A percentile compares a stretch with the other conserved stretches of the same genome.
These are phyloP conservation scores for Sporothrix sp. DNA, from an alignment of 2,329 filamentous ascomycete genomes.

Conservation along the genomic window DNA sequence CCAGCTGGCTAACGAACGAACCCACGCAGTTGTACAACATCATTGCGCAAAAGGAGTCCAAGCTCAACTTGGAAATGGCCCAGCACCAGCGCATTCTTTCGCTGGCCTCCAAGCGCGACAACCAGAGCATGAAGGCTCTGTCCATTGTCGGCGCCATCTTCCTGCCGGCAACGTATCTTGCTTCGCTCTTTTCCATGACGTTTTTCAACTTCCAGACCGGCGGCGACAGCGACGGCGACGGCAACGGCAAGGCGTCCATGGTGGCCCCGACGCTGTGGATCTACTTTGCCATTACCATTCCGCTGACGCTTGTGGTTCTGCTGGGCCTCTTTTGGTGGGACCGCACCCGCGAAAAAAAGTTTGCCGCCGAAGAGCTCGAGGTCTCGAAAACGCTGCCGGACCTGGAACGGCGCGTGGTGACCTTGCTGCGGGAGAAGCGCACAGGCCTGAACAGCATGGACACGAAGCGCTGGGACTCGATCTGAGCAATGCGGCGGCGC, in stretches of 20 bases:
- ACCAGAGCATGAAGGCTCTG: constrained; percentile 55
- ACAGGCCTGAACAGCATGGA: constrained; percentile 32
- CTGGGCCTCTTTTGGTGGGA: constrained; percentile 47
- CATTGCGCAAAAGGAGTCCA: constrained; percentile 54
- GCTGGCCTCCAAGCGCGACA: constrained; percentile 51
- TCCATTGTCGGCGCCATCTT: constrained; percentile 55
- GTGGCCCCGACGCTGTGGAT: constrained; percentile 50
- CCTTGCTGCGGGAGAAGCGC: constrained; percentile 43
- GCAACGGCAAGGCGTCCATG: constrained; percentile 24
- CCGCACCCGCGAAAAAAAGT: constrained; percentile 37
- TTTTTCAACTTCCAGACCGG: constrained; percentile 53
- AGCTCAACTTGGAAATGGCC: constrained; percentile 54
- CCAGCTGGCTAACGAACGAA: neutral
- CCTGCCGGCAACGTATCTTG: constrained; percentile 51
- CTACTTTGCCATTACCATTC: constrained; percentile 52
- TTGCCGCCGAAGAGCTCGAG: constrained; percentile 39
- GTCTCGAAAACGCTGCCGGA: constrained; percentile 45
- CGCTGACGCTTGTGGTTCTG: constrained; percentile 46
- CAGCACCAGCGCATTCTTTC: constrained; percentile 50
- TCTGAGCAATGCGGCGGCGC: neutral
- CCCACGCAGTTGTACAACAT: constrained; percentile 52
- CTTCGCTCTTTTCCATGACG: constrained; percentile 56
- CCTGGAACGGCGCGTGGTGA: constrained; percentile 50
- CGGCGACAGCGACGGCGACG: constrained; percentile 17
- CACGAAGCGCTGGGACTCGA: constrained; percentile 15